Conservation (phyloP, 148 eudicot species). For the Euryodendron excelsum region DNA sequence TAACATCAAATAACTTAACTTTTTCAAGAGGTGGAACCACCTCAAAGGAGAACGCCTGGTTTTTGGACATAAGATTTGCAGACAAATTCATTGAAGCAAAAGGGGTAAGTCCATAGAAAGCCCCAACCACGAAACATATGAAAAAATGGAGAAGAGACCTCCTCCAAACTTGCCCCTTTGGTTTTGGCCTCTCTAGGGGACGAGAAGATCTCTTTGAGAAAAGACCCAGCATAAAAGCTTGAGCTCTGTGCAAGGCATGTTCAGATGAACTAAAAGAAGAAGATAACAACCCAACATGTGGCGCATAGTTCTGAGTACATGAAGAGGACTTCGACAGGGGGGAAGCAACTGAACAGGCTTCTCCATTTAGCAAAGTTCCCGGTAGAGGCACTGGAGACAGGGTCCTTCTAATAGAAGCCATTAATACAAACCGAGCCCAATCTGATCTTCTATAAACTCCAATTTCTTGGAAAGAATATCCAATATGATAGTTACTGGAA, state of each 20-base stretch:
- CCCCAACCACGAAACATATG: conserved; percentile 60
- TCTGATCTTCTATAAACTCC: conserved; percentile 16
- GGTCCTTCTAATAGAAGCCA: conserved; percentile 82
- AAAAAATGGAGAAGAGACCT: conserved; percentile 54
- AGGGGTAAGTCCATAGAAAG: conserved; percentile 66
- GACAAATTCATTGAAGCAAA: conserved; percentile 47
- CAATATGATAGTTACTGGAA: background rate
- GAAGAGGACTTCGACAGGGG: conserved; percentile 74
- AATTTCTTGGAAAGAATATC: background rate
- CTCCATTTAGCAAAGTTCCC: conserved; percentile 48
- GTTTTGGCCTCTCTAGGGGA: conserved; percentile 54
- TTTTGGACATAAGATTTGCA: conserved; percentile 41
- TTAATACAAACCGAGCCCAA: conserved; percentile 11
- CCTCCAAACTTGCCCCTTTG: conserved; percentile 60
- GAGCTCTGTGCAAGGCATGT: conserved; percentile 53
- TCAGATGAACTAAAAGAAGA: conserved; percentile 44
- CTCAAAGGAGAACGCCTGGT: conserved; percentile 46
- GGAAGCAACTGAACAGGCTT: conserved; percentile 61
- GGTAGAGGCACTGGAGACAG: conserved; percentile 76
- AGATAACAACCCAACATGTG: conserved; percentile 32
- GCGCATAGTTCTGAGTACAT: conserved; percentile 34
- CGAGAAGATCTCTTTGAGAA: conserved; percentile 62
- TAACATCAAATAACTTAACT: conserved; percentile 21
- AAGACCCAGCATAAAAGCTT: conserved; percentile 49
- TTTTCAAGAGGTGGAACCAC: conserved; percentile 37